Percentiles rank a stretch among this genome's conserved stretches.
These are phyloP conservation scores for Metschnikowia hibisci DNA, from an alignment of 805 yeast species.

Conservation along the genomic window DNA sequence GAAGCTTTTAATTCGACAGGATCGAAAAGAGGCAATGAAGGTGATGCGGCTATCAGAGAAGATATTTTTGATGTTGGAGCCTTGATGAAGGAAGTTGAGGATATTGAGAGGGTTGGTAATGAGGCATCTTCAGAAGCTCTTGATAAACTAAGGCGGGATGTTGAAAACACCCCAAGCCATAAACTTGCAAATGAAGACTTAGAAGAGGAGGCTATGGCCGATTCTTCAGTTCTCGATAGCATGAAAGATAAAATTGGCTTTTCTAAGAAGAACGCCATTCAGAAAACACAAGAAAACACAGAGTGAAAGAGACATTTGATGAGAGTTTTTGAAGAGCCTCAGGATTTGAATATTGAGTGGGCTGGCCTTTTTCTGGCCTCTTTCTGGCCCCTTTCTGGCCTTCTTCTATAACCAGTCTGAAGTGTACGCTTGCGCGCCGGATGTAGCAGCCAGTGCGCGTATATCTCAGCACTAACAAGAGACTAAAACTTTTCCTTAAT, in stretches of 20 bases:
- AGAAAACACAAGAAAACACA: background rate
- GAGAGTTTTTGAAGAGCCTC: background rate
- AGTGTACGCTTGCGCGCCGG: slow-evolving; percentile 4
- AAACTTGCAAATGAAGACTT: slow-evolving; percentile 11
- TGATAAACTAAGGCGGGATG: slow-evolving; percentile 9
- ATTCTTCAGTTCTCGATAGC: slow-evolving; percentile 6
- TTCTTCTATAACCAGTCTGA: background rate
- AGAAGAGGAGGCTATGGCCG: slow-evolving; percentile 10
- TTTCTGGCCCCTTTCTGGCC: too few species aligned
- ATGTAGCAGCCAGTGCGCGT: slow-evolving; percentile 8
- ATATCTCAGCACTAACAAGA: slow-evolving; percentile 13
- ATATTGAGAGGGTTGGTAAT: slow-evolving; percentile 37
- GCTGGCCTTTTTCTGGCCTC: too few species aligned
- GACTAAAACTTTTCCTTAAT: slow-evolving; percentile 13
- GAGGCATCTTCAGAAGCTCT: slow-evolving; percentile 10
- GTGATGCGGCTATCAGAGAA: slow-evolving; percentile 3
- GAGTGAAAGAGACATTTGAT: background rate
- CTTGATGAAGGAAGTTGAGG: slow-evolving; percentile 40
- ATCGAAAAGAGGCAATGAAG: slow-evolving; percentile 7
- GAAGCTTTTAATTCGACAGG: slow-evolving; percentile 11
- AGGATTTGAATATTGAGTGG: too few species aligned
- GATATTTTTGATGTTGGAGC: slow-evolving; percentile 46
- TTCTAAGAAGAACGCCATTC: background rate
- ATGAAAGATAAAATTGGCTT: slow-evolving; percentile 5
- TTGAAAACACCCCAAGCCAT: slow-evolving; percentile 2